These are phyloP conservation scores for Mrakia frigida DNA, from an alignment of 768 basidiomycete genomes.

Conservation along the genomic window DNA sequence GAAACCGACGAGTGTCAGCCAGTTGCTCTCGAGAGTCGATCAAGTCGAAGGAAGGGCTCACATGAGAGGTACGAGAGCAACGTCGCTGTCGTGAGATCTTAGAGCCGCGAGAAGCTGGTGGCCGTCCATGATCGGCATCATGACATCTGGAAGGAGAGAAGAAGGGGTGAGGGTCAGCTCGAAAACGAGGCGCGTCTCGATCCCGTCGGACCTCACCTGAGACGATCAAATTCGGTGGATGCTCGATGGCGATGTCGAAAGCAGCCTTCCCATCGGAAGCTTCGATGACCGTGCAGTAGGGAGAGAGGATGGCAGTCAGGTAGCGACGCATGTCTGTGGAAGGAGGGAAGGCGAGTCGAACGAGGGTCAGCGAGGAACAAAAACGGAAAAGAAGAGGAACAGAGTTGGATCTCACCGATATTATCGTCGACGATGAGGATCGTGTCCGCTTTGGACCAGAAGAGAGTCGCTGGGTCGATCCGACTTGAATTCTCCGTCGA, in stretches of 20 bases:
- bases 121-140: conserved; percentile 42
- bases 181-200: too few relatives aligned
- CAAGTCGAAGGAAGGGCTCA: too few relatives aligned
- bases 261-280: conserved; percentile 35
- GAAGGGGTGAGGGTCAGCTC: too few relatives aligned
- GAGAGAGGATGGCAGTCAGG: conserved; percentile 40
- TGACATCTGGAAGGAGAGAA: conserved; percentile 37
- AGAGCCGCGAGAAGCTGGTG: conserved; percentile 41
- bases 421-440: conserved; percentile 31
- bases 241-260: neutral
- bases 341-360: neutral
- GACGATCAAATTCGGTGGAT: conserved; percentile 43
- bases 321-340: conserved; percentile 22
- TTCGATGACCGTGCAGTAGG: conserved; percentile 43
- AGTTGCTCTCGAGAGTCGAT: too few relatives aligned
- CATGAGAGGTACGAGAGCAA: conserved; percentile 42
- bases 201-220: neutral
- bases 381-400: neutral
- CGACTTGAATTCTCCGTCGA: conserved; percentile 38
- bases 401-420: neutral
- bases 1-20: too few relatives aligned
- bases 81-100: conserved; percentile 35
- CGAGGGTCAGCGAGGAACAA: too few relatives aligned
- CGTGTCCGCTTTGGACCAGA: conserved; percentile 39
- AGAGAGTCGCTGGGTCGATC: conserved; percentile 44